Percentiles rank a stretch among this genome's conserved stretches.
These are phyloP conservation scores for Penicillium occitanis DNA, from an alignment of 2,329 filamentous ascomycete genomes.

Conservation along the genomic window DNA sequence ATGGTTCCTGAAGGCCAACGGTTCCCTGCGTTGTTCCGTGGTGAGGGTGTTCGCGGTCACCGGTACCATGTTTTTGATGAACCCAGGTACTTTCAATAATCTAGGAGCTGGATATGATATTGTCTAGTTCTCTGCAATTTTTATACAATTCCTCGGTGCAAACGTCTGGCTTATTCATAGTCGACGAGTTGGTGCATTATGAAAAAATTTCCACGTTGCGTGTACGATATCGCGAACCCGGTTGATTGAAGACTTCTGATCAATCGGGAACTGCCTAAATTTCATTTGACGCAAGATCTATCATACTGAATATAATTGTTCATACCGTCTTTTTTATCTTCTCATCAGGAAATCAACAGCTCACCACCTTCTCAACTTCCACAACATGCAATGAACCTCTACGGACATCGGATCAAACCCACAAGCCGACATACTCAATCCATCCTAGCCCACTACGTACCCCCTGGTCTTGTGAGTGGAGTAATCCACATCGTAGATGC, in stretches of 20 bases:
- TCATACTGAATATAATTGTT: neutral
- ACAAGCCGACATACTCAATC: neutral
- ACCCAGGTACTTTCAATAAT: constrained; percentile 65
- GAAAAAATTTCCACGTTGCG: neutral
- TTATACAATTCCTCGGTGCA: neutral
- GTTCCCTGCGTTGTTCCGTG: constrained; percentile 83
- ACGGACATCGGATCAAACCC: neutral
- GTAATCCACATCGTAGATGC: neutral
- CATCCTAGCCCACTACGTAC: neutral
- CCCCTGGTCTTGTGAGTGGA: constrained; percentile 1
- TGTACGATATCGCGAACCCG: neutral
- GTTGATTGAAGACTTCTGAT: neutral
- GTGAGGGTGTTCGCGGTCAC: constrained; percentile 83
- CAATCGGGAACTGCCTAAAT: neutral
- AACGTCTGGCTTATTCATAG: neutral
- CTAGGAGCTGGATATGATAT: neutral
- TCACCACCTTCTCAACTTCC: neutral
- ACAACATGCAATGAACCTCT: neutral
- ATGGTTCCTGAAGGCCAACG: constrained; percentile 73
- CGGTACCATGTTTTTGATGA: constrained; percentile 94
- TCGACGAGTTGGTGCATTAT: neutral
- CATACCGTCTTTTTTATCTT: neutral
- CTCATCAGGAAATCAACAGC: neutral
- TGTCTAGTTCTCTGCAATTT: neutral
- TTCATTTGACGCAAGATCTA: neutral